phyloP scores from a whole-genome alignment of 1,284 basidiomycete genomes.

The Phlebopus sp. region DNA sequence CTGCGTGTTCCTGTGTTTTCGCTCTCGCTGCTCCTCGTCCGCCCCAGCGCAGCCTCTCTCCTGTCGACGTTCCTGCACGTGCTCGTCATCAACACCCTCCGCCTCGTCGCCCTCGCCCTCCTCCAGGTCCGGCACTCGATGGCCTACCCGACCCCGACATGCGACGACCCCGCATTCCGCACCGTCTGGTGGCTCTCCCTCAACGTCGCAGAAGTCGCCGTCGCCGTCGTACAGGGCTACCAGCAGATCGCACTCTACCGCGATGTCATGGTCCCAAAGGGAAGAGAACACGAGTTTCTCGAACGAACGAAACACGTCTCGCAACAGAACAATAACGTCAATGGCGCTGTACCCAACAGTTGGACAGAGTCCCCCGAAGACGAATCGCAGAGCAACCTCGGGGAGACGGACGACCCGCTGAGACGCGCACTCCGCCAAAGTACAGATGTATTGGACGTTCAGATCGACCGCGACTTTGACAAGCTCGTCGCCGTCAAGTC shows the following conservation, averaged over 20 bases:
- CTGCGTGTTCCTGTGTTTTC: slow-evolving; percentile 51
- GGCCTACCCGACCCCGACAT: slow-evolving; percentile 44
- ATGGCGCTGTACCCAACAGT: slow-evolving; percentile 6
- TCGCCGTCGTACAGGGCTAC: slow-evolving; percentile 67
- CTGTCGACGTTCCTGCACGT: slow-evolving; percentile 51
- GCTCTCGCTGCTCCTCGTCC: slow-evolving; percentile 27
- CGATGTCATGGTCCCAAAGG: slow-evolving; percentile 56
- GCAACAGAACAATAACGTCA: slow-evolving; percentile 4
- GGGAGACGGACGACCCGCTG: slow-evolving; percentile 22
- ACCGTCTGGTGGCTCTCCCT: slow-evolving; percentile 73
- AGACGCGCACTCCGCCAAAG: slow-evolving; percentile 3
- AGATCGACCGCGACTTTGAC: slow-evolving; percentile 63
- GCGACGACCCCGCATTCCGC: slow-evolving; percentile 56
- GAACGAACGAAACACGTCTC: slow-evolving; percentile 19
- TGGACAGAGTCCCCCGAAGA: slow-evolving; percentile 21
- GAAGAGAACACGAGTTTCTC: slow-evolving; percentile 35
- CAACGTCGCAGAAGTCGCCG: slow-evolving; percentile 61
- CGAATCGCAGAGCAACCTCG: slow-evolving; percentile 16
- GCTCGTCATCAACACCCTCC: slow-evolving; percentile 49
- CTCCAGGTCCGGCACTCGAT: slow-evolving; percentile 50
- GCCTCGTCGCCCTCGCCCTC: slow-evolving; percentile 52
- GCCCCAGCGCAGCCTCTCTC: slow-evolving; percentile 37
- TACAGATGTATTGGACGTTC: slow-evolving; percentile 21
- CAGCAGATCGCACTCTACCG: slow-evolving; percentile 60
- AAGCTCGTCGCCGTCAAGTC: slow-evolving; percentile 57